Evolutionary conservation across 1,284 basidiomycete species (phyloP), one percentile per base, ranked within the genome.

Genomic region (Sporisorium exsertum): DNA sequence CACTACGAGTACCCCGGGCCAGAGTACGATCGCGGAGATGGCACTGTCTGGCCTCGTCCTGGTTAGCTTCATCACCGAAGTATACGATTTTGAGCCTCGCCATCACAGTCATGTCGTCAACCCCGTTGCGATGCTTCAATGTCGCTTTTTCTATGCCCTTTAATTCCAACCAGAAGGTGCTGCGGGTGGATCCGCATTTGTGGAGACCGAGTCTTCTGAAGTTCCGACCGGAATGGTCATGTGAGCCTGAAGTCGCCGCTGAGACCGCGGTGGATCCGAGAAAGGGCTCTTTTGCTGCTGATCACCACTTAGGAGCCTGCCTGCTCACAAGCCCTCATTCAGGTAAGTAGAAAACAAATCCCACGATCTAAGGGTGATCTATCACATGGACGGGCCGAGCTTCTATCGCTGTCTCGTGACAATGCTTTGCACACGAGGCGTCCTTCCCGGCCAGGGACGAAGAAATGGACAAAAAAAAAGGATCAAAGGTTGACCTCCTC

Each of bases 1-100:
- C 74, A 78, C 54, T 77, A 77, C 58, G 70, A 73, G 45, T 77
- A 74, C 47, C 75, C 71, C n/a, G 75, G 75, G 20, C 60, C 75
- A 15, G 75, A 77, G 8, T 77, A 77, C 64, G 75, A 77, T 47
- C 70, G 75, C 8, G 75, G 75, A 8, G 75, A 77, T 45, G 75
- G 75, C 18, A 77, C 75, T 16, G 75, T 77, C 8, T 77, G 75
- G 75, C 75, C 75, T 15, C 70, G 68, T 29, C 69, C 69, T 32
- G 64, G 63, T 9, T 72, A 64, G 49, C 47, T 27, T 32, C 16
- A 18, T 20, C 6, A 16, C 47, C 2, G 32, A 18, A 15, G 15
- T 32, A 29, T 50, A 50, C 4, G 10, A n/a, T 20, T 50, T 50
- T n/a, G 49, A 20, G 18, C 49, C 18, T 29, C 49, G 49, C 27